phyloP scores from a whole-genome alignment of 2,329 filamentous ascomycete species.

The Fusarium penzigii region DNA sequence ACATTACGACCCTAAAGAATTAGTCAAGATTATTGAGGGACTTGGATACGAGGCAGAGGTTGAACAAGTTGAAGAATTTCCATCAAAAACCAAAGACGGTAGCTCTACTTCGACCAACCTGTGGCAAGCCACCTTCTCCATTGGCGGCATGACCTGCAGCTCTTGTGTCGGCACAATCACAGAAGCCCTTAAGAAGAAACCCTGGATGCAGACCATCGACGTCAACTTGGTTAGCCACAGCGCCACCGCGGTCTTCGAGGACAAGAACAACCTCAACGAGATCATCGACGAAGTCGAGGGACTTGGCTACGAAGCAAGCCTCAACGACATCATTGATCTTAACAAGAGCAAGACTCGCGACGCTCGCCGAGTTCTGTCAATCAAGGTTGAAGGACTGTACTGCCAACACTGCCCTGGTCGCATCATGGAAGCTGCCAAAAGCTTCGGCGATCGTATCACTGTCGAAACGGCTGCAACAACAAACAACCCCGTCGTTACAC shows the following conservation, averaged over 20 bases:
- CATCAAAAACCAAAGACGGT: not conserved
- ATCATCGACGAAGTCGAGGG: not conserved
- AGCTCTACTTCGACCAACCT: not conserved
- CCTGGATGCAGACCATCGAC: not conserved
- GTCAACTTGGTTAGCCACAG: not conserved
- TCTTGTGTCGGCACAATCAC: not conserved
- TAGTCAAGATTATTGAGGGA: not conserved
- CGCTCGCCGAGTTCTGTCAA: not conserved
- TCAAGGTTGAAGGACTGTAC: not conserved
- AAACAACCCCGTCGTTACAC: conserved; percentile 10
- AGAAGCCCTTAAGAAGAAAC: not conserved
- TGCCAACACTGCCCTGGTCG: not conserved
- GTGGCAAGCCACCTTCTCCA: not conserved
- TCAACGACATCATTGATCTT: not conserved
- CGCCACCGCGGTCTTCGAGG: not conserved
- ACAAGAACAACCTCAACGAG: not conserved
- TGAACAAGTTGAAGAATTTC: not conserved
- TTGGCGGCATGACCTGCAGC: not conserved
- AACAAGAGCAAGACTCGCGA: not conserved
- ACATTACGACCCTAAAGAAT: not conserved
- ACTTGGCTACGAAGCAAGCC: not conserved
- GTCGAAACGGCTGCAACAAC: not conserved
- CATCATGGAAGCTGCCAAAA: conserved; percentile 34
- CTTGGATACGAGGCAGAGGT: not conserved
- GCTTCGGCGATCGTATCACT: conserved; percentile 49